phyloP scores from a whole-genome alignment of 2,329 filamentous ascomycete species.

The Chrysosporium queenslandicum region DNA sequence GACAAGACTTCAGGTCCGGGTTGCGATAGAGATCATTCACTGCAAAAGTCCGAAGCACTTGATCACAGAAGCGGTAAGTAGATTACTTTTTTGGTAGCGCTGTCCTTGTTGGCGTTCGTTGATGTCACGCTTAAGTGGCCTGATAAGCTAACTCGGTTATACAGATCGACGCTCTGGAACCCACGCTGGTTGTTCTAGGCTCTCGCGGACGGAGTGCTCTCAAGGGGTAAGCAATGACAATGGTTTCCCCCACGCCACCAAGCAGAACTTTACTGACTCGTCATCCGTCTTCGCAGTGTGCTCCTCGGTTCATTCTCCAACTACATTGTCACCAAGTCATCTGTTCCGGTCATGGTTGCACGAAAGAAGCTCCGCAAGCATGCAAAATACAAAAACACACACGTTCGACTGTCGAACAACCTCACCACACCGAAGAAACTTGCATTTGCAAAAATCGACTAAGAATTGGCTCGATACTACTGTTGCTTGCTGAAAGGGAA shows the following conservation, averaged over 20 bases:
- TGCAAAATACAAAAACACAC: conserved; percentile 64
- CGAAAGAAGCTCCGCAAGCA: conserved; percentile 82
- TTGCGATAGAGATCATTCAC: conserved; percentile 92
- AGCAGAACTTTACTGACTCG: neutral
- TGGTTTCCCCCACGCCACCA: neutral
- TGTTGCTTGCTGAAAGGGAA: neutral
- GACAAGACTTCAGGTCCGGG: conserved; percentile 81
- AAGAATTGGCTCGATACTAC: neutral
- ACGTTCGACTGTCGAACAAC: conserved; percentile 70
- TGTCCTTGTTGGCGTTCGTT: neutral
- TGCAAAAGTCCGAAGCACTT: conserved; percentile 96
- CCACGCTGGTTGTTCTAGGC: conserved; percentile 85
- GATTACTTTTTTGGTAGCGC: conserved; percentile 1
- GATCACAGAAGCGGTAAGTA: conserved; percentile 73
- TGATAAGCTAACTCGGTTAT: conserved; percentile 15
- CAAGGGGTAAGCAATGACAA: conserved; percentile 59
- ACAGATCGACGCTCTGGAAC: conserved; percentile 80
- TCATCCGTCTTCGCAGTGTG: conserved; percentile 48
- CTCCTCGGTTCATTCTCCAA: conserved; percentile 94
- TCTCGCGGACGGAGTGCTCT: conserved; percentile 83
- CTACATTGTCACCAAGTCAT: conserved; percentile 93
- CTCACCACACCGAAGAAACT: conserved; percentile 60
- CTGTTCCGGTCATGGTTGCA: conserved; percentile 95
- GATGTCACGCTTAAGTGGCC: neutral
- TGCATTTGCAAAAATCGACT: conserved; percentile 67